Percentiles rank a stretch among this genome's conserved stretches.
phyloP scores from a whole-genome alignment of 2,329 filamentous ascomycete genomes.

The Pochonia chlamydosporia region DNA sequence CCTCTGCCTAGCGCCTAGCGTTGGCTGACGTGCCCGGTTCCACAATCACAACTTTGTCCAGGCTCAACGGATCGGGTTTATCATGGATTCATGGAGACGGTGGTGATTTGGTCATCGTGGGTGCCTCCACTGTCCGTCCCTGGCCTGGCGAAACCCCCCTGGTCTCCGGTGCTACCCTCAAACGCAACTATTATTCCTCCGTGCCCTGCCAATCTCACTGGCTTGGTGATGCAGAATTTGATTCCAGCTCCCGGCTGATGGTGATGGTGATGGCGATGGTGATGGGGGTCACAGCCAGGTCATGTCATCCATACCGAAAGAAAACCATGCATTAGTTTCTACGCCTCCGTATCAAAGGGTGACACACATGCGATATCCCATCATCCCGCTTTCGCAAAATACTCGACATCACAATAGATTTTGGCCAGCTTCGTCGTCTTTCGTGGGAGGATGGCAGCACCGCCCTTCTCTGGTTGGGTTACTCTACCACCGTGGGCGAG shows the following conservation, averaged over 20 bases:
- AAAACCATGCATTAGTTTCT: neutral
- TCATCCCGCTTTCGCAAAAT: neutral
- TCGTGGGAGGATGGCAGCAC: too few species aligned
- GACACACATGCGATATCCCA: neutral
- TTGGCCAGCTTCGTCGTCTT: too few species aligned
- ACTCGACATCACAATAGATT: too few species aligned
- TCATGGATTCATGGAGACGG: too few species aligned
- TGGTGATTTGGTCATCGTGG: neutral
- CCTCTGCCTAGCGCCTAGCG: neutral
- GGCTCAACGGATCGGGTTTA: constrained; percentile 14
- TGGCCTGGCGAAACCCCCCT: neutral
- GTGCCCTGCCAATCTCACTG: too few species aligned
- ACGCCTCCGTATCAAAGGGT: neutral
- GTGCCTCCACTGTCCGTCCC: neutral
- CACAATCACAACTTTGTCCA: neutral
- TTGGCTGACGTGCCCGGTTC: constrained; percentile 5
- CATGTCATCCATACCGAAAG: neutral
- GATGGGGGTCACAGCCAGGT: neutral
- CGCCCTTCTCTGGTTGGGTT: too few species aligned
- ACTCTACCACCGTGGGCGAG: too few species aligned
- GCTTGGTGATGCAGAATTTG: neutral
- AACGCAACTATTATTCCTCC: neutral
- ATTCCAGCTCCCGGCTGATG: neutral
- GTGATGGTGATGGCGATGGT: too few species aligned
- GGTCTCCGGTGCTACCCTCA: neutral